These are phyloP conservation scores for Phytophthora rubi DNA, from an alignment of 352 stramenopile species.

Conservation along the genomic window DNA sequence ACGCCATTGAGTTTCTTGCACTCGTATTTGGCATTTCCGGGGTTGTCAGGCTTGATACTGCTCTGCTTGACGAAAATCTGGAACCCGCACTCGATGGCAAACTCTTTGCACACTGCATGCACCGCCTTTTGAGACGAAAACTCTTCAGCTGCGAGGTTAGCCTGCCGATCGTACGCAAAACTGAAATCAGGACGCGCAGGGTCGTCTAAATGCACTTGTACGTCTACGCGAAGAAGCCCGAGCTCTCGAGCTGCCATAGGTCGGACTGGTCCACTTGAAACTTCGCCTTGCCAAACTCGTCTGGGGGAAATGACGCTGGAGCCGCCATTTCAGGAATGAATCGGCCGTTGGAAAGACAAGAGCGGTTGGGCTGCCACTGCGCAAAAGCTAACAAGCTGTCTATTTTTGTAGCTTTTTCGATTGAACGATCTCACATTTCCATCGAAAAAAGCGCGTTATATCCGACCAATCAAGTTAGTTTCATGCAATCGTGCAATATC, in stretches of 20 bases:
- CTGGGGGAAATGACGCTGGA: too few relatives aligned
- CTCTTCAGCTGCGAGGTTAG: neutral
- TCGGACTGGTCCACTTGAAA: neutral
- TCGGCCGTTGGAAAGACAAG: too few relatives aligned
- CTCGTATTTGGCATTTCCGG: conserved; percentile 10
- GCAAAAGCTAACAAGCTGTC: too few relatives aligned
- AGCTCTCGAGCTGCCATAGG: neutral
- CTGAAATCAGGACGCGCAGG: neutral
- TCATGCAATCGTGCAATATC: too few relatives aligned
- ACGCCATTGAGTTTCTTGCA: conserved; percentile 10
- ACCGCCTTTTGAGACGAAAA: neutral
- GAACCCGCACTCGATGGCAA: conserved; percentile 3
- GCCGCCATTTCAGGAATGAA: too few relatives aligned
- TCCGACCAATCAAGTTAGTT: too few relatives aligned
- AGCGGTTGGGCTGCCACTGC: too few relatives aligned
- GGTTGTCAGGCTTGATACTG: conserved; percentile 10
- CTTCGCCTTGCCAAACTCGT: neutral
- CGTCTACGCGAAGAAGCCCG: neutral
- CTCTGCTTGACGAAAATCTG: conserved; percentile 9
- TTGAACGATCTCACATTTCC: too few relatives aligned
- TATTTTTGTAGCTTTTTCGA: too few relatives aligned
- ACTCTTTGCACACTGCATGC: neutral
- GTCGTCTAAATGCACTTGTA: neutral
- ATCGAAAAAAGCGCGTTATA: too few relatives aligned
- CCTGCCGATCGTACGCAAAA: neutral